These are phyloP conservation scores for Solanum appendiculatum DNA, from an alignment of 257 asterid genomes.

Conservation along the genomic window DNA sequence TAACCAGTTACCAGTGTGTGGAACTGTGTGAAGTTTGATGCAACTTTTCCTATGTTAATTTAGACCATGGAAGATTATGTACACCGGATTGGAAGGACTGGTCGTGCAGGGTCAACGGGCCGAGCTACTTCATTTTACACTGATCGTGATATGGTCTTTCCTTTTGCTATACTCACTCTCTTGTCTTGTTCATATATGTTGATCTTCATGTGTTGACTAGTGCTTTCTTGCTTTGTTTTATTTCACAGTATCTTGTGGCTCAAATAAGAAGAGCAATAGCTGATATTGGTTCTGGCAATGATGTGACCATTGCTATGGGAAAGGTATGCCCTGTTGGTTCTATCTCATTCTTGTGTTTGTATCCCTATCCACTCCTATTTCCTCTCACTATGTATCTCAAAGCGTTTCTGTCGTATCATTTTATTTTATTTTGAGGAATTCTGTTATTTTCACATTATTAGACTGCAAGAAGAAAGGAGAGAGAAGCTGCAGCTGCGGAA, in stretches of 20 bases:
- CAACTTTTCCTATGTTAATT: constrained; percentile 4
- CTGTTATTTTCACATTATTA: constrained; percentile 3
- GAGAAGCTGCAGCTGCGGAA: constrained; percentile 67
- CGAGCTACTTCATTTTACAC: constrained; percentile 75
- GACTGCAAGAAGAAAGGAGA: constrained; percentile 81
- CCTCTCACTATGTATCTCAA: background rate
- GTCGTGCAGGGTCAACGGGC: constrained; percentile 92
- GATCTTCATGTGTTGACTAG: background rate
- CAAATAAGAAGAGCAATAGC: constrained; percentile 80
- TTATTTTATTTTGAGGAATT: background rate
- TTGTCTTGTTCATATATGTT: background rate
- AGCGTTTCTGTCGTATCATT: background rate
- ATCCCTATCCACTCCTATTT: background rate
- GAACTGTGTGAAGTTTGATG: background rate
- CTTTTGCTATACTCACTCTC: constrained; percentile 3
- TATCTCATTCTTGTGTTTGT: background rate
- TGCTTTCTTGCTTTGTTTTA: background rate
- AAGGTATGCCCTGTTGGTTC: constrained; percentile 40
- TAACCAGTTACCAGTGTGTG: background rate
- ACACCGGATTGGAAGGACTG: constrained; percentile 89
- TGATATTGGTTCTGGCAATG: constrained; percentile 71
- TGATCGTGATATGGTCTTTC: constrained; percentile 69
- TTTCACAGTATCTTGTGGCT: constrained; percentile 63
- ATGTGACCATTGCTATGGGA: constrained; percentile 61
- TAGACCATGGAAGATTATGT: constrained; percentile 91